Base-by-base conservation (phyloP, 176 grass and related monocot species). In the Eremochloa ophiuroides region DNA sequence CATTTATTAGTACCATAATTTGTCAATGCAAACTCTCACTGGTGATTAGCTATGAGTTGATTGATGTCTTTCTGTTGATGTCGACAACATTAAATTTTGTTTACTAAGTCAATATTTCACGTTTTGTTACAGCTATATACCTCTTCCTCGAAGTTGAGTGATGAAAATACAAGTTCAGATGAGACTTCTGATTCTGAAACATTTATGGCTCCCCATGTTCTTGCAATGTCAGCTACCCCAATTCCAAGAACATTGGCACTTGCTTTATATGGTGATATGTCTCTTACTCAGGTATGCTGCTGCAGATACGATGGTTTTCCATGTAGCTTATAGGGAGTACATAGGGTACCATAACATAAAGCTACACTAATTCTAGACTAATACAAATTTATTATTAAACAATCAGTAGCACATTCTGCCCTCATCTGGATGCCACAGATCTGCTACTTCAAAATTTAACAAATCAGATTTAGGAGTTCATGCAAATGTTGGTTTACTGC, bases 201-300 rank as follows among this genome's bases (percentile, higher is more conserved):
- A 71, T 93, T 91, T 83, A 98, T 98, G 95, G 95, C 92, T 65
- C 95, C 92, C 37, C 95, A 98, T 90, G 85, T 98, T 89, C 95
- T 98, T 81, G 86, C 92, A 8, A 88, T 98, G 86, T 98, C 95
- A 69, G 95, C 95, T 69, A 98, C 95, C 40, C 95, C 95, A 61
- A 95, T 98, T 84, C 95, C 90, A 88, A 93, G 95, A 86, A 93
- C 95, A 55, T 80, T 98, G 59, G 95, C 95, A 48, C 88, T 98
- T 73, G 95, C 92, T 91, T 83, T 98, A 74, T 95, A 95, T 70
- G 95, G 95, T 66, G 95, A 98, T 83, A 93, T 95, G 92, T 98
- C 95, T 75, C 75, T 95, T 72, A 98, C 95, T 88, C 88, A 98
- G 84, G 95, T 98, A 93, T 60, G 72, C 43, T 67, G 26, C 22